A percentile compares a stretch with the other conserved stretches of the same genome.
phyloP scores from a whole-genome alignment of 805 yeast species.

The Candida broadrunensis region DNA sequence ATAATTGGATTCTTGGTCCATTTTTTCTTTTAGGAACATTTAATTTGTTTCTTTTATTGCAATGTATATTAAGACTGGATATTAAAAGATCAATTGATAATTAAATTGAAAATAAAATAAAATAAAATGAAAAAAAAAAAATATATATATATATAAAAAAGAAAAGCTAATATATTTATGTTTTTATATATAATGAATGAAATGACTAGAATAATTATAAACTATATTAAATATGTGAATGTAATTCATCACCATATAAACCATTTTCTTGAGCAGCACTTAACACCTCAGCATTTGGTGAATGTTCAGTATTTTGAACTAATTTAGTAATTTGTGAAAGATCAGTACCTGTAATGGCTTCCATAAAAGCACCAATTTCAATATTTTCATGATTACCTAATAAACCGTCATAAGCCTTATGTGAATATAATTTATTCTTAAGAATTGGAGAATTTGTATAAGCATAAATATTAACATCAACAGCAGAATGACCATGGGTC shows the following conservation, averaged over 20 bases:
- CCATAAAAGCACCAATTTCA: slow-evolving; percentile 78
- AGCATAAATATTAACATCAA: slow-evolving; percentile 90
- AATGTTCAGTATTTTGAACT: slow-evolving; percentile 49
- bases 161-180: too few relatives aligned
- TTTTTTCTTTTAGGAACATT: slow-evolving; percentile 51
- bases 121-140: too few relatives aligned
- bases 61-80: neutral
- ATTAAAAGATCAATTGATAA: too few relatives aligned
- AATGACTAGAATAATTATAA: too few relatives aligned
- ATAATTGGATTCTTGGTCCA: slow-evolving; percentile 56
- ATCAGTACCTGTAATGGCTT: slow-evolving; percentile 45
- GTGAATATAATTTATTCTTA: slow-evolving; percentile 29
- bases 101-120: too few relatives aligned
- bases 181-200: too few relatives aligned
- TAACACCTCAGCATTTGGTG: slow-evolving; percentile 19
- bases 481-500: slow-evolving; percentile 95
- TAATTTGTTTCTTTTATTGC: slow-evolving; percentile 11
- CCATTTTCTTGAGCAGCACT: neutral
- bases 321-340: slow-evolving; percentile 47
- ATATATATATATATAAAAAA: too few relatives aligned
- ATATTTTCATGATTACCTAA: slow-evolving; percentile 85
- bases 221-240: neutral
- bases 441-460: slow-evolving; percentile 57
- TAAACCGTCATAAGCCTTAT: slow-evolving; percentile 36
- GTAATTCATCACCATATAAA: slow-evolving; percentile 3